Conservation (phyloP, 257 asterid species). For the Eustoma russellianum region DNA sequence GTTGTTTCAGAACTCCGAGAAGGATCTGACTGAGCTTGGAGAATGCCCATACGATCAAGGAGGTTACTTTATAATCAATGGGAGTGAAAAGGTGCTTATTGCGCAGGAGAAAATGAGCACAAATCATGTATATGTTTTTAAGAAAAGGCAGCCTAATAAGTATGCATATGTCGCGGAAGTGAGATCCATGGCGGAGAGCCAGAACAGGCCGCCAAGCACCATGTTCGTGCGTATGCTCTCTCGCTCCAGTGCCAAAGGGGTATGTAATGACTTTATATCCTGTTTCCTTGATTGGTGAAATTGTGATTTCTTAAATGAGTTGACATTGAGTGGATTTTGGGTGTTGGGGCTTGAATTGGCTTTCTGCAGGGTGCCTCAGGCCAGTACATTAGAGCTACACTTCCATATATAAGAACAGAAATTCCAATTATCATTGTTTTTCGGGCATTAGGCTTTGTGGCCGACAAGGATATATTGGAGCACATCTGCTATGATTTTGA, state of each 20-base stretch:
- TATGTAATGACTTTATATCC: slow-evolving; percentile 18
- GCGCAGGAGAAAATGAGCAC: slow-evolving; percentile 99
- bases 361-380: slow-evolving; percentile 89
- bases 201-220: slow-evolving; percentile 91
- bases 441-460: slow-evolving; percentile 92
- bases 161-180: slow-evolving; percentile 93
- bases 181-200: slow-evolving; percentile 95
- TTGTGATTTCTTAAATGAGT: background rate
- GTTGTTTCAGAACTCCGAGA: slow-evolving; percentile 83
- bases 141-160: slow-evolving; percentile 98
- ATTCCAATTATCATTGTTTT: slow-evolving; percentile 91
- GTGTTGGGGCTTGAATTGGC: background rate
- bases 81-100: slow-evolving; percentile 95
- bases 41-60: slow-evolving; percentile 99
- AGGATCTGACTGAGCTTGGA: slow-evolving; percentile 97
- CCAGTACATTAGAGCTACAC: slow-evolving; percentile 92
- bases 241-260: slow-evolving; percentile 97
- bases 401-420: slow-evolving; percentile 90
- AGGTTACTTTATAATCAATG: slow-evolving; percentile 89
- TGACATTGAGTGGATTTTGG: slow-evolving; percentile 3
- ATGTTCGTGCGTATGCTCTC: slow-evolving; percentile 99
- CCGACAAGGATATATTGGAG: slow-evolving; percentile 93
- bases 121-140: slow-evolving; percentile 91
- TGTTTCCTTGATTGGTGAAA: background rate
- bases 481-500: slow-evolving; percentile 89